Base-by-base conservation (phyloP, 768 basidiomycete genomes). In the Mrakia frigida region DNA sequence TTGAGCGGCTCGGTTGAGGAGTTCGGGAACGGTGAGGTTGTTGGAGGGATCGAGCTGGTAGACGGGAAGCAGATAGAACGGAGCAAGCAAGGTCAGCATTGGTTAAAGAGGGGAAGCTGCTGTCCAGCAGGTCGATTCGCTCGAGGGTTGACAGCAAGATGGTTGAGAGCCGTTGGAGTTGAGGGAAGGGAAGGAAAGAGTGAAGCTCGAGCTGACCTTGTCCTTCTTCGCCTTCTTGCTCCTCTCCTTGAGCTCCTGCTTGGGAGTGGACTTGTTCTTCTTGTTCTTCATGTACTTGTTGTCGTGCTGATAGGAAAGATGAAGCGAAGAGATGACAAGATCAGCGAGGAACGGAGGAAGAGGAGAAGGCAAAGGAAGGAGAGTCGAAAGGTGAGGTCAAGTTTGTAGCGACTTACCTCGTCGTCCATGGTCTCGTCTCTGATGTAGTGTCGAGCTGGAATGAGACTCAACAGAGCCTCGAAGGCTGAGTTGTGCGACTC, bases 401-500 rank as follows among this genome's bases (percentile, higher is more conserved):
- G 35, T 9, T 28, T 16, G 46, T 18, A 9, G 70, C 37, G 28
- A 79, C 83, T 78, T 70, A 90, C 91, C 86, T 90, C 88, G 77
- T 90, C 90, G 70, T 90, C 88, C 1, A 53, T 41, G 2, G 85
- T 85, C 63, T 88, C 87, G 56, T 86, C 86, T 2, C 88, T 87
- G 69, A 97, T 85, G 83, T 98, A 98, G 82, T 91, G 93, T 85
- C 90, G 91, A 7, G 94, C 87, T 0, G 96, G 96, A 74, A 98
- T 97, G 65, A 97, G 87, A 56, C 87, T 88, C 2, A 97, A 86
- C 6, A 98, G 85, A 0, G 88, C 86, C 81, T 94, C 93, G 80
- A 99, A 98, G 0, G 89, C 88, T 37, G 88, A 88, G 81, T 98
- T 97, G 84, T 97, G 94, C 59, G 85, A 85, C 83, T 94, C 91